phyloP scores from a whole-genome alignment of 164 flowering plant species.

The Litsea cubeba region DNA sequence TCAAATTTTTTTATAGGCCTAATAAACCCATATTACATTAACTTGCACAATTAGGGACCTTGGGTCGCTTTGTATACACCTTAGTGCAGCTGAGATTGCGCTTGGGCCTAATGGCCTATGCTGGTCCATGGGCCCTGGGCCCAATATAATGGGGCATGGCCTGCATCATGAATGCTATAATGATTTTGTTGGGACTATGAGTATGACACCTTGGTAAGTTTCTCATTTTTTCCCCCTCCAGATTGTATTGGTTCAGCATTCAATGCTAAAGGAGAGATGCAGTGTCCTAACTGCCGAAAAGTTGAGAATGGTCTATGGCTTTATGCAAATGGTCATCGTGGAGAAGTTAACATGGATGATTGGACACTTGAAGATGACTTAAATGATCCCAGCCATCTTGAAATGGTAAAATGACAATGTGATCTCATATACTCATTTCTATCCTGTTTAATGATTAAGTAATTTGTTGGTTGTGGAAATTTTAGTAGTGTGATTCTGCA shows the following conservation, averaged over 20 bases:
- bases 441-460: not conserved
- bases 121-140: not conserved
- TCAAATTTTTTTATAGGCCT: no score
- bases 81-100: no score
- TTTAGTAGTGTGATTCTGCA: not conserved
- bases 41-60: no score
- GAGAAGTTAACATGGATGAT: constrained; percentile 62
- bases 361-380: constrained; percentile 66
- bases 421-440: not conserved
- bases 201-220: not conserved
- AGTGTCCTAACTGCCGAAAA: constrained; percentile 85
- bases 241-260: constrained; percentile 92
- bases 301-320: constrained; percentile 83
- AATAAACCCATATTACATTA: no score
- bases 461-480: not conserved
- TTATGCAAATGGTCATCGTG: constrained; percentile 53
- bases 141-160: not conserved
- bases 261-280: constrained; percentile 73
- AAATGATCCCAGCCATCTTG: constrained; percentile 62
- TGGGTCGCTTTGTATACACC: no score
- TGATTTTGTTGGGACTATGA: not conserved
- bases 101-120: no score
- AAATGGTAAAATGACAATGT: constrained; percentile 44
- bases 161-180: not conserved
- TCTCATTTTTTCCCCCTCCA: constrained; percentile 26